These are phyloP conservation scores for Pseudozyma sp. DNA, from an alignment of 1,284 basidiomycete genomes.

Conservation along the genomic window DNA sequence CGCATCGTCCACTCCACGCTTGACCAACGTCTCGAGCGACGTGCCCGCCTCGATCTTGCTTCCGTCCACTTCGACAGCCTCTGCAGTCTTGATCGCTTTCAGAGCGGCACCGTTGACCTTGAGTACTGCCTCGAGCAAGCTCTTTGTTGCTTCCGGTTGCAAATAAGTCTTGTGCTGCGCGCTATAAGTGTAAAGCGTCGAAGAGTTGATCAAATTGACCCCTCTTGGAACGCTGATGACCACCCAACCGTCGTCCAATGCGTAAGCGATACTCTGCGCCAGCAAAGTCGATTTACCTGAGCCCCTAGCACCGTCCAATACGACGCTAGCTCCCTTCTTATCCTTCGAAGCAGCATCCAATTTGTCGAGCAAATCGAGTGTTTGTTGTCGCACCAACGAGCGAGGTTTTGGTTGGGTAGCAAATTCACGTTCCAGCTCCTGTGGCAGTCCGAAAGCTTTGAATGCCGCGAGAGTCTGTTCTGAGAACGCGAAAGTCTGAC, in stretches of 20 bases:
- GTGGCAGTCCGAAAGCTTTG: constrained; percentile 55
- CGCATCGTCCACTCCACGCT: constrained; percentile 27
- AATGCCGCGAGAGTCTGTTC: constrained; percentile 48
- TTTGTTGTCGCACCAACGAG: constrained; percentile 53
- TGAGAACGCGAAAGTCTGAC: constrained; percentile 54
- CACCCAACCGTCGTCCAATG: constrained; percentile 79
- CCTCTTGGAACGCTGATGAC: constrained; percentile 90
- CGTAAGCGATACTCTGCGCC: constrained; percentile 83
- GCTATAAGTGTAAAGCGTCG: constrained; percentile 81
- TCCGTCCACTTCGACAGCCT: constrained; percentile 38
- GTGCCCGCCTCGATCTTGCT: constrained; percentile 28
- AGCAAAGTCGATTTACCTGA: constrained; percentile 86
- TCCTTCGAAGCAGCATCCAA: constrained; percentile 46
- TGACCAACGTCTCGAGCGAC: constrained; percentile 45
- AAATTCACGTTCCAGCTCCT: constrained; percentile 51
- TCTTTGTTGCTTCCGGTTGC: constrained; percentile 74
- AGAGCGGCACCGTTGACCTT: constrained; percentile 66
- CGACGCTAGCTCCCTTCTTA: constrained; percentile 22
- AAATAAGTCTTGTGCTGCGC: constrained; percentile 80
- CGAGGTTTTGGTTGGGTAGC: constrained; percentile 48
- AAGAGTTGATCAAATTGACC: constrained; percentile 81
- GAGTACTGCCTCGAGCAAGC: constrained; percentile 68
- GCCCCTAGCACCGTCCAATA: constrained; percentile 75
- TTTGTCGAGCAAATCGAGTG: constrained; percentile 55
- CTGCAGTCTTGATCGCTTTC: constrained; percentile 25